These are phyloP conservation scores for Candida rishiriensis DNA, from an alignment of 805 yeast species.

Conservation along the genomic window DNA sequence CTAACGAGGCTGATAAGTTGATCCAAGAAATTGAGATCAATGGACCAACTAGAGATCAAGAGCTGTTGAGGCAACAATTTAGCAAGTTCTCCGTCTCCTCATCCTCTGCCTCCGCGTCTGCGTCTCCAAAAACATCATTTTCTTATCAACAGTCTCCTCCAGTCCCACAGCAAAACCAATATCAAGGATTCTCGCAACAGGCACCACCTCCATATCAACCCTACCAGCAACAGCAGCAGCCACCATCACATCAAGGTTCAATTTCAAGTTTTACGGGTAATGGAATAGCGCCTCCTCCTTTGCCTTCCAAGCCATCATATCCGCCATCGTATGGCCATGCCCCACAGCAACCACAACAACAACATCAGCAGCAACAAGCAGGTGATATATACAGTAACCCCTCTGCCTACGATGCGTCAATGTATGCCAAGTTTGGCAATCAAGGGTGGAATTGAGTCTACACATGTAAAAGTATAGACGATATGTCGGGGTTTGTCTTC, in stretches of 20 bases:
- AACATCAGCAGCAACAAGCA: slow-evolving; percentile 19
- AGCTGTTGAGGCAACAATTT: slow-evolving; percentile 15
- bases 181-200: slow-evolving; percentile 11
- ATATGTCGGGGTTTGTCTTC: neutral
- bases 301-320: slow-evolving; percentile 24
- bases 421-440: slow-evolving; percentile 36
- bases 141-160: slow-evolving; percentile 19
- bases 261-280: slow-evolving; percentile 1
- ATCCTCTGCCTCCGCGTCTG: slow-evolving; percentile 9
- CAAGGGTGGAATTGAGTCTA: slow-evolving; percentile 6
- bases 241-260: neutral
- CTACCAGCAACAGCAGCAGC: neutral
- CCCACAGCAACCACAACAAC: slow-evolving; percentile 8
- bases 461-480: neutral
- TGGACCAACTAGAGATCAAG: slow-evolving; percentile 19
- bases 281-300: slow-evolving; percentile 6
- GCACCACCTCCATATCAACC: slow-evolving; percentile 10
- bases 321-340: slow-evolving; percentile 4
- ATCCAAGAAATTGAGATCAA: slow-evolving; percentile 9
- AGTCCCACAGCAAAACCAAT: slow-evolving; percentile 20
- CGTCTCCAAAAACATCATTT: slow-evolving; percentile 6
- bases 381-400: slow-evolving; percentile 45
- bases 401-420: slow-evolving; percentile 44
- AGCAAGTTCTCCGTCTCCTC: slow-evolving; percentile 13
- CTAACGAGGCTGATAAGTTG: slow-evolving; percentile 22